These are phyloP conservation scores for Diversispora epigaea DNA, from an alignment of 192 early-diverging fungal species.

Conservation along the genomic window DNA sequence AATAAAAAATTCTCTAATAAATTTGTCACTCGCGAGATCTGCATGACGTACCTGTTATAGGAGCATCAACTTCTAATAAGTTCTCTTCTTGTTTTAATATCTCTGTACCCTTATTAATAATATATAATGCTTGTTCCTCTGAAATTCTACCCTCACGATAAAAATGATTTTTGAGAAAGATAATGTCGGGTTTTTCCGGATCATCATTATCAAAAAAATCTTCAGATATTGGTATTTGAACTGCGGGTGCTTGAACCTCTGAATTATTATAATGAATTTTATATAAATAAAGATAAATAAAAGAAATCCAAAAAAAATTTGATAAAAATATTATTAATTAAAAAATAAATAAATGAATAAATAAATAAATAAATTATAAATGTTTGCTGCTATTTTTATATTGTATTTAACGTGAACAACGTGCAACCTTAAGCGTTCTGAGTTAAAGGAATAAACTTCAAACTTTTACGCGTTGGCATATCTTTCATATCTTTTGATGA, in stretches of 20 bases:
- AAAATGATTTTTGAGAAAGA: constrained; percentile 89
- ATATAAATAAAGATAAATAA: neutral
- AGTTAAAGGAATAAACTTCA: too few species aligned
- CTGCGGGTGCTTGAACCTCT: constrained; percentile 58
- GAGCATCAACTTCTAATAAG: constrained; percentile 84
- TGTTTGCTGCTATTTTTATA: too few species aligned
- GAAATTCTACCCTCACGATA: constrained; percentile 88
- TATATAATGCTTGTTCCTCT: constrained; percentile 87
- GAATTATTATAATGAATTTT: neutral
- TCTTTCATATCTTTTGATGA: neutral
- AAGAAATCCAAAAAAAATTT: too few species aligned
- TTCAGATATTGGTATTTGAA: constrained; percentile 48
- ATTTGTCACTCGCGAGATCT: too few species aligned
- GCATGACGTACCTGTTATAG: constrained; percentile 71
- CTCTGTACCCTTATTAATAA: constrained; percentile 81
- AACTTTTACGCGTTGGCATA: too few species aligned
- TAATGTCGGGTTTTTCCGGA: constrained; percentile 71
- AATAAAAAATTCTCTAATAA: too few species aligned
- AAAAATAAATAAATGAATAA: too few species aligned
- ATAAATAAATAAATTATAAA: too few species aligned
- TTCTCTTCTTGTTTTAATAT: constrained; percentile 80
- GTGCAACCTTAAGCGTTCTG: too few species aligned
- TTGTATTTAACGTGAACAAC: too few species aligned
- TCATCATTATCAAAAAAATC: constrained; percentile 57
- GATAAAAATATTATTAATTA: too few species aligned